A percentile compares a stretch with the other conserved stretches of the same genome.
phyloP scores from a whole-genome alignment of 306 rosid species.

The Morella rubra region DNA sequence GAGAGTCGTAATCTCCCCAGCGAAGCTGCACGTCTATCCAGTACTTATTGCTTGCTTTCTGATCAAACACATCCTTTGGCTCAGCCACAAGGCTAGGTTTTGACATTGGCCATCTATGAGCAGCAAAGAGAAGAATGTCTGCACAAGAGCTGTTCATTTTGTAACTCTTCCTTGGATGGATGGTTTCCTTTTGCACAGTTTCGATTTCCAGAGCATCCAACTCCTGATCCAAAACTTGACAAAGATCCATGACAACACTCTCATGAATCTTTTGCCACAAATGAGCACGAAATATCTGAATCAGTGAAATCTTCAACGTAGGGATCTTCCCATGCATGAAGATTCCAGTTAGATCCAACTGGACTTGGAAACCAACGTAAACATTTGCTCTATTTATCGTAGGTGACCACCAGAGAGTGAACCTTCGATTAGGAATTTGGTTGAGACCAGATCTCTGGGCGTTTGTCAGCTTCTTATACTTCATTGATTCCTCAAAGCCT shows the following conservation, averaged over 20 bases:
- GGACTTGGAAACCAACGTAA: conserved; percentile 99
- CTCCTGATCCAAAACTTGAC: conserved; percentile 99
- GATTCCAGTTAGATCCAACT: conserved; percentile 94
- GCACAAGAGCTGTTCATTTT: conserved; percentile 99
- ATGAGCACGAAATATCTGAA: conserved; percentile 98
- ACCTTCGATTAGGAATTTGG: conserved; percentile 99
- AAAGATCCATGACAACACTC: conserved; percentile 99
- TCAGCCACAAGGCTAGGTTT: conserved; percentile 99
- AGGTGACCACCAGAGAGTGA: conserved; percentile 99
- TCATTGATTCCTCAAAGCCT: conserved; percentile 99
- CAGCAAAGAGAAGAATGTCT: conserved; percentile 94
- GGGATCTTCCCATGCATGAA: conserved; percentile 99
- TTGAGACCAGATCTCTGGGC: conserved; percentile 99
- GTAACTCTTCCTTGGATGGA: conserved; percentile 98
- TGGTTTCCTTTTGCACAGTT: conserved; percentile 98
- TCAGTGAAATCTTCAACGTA: conserved; percentile 91
- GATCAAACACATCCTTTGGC: conserved; percentile 98
- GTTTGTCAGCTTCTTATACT: conserved; percentile 96
- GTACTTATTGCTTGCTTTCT: conserved; percentile 96
- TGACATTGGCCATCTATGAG: conserved; percentile 99
- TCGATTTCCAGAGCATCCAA: conserved; percentile 98
- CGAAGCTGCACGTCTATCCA: conserved; percentile 98
- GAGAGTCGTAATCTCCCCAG: conserved; percentile 99
- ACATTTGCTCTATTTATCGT: conserved; percentile 98
- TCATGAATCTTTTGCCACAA: conserved; percentile 99